phyloP scores from a whole-genome alignment of 2,329 filamentous ascomycete species.

The Alternaria sp. region DNA sequence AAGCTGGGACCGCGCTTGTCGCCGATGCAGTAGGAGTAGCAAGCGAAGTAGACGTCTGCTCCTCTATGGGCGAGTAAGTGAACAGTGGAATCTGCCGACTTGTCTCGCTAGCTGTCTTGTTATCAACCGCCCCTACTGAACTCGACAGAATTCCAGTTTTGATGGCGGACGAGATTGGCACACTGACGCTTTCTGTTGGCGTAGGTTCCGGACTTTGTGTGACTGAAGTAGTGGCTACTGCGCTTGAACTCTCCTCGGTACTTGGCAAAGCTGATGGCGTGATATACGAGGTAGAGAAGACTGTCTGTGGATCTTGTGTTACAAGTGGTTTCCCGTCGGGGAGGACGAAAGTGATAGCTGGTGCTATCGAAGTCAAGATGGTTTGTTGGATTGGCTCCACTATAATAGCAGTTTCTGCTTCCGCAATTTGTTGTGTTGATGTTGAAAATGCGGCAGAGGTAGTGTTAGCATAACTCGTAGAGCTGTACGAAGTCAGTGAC shows the following conservation, averaged over 20 bases:
- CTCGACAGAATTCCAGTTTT: constrained; percentile 16
- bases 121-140: constrained; percentile 25
- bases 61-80: constrained; percentile 37
- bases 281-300: constrained; percentile 45
- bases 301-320: constrained; percentile 39
- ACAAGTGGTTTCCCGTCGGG: constrained; percentile 43
- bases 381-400: constrained; percentile 45
- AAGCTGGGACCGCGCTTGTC: constrained; percentile 11
- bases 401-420: constrained; percentile 46
- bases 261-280: constrained; percentile 31
- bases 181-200: constrained; percentile 17
- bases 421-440: constrained; percentile 20
- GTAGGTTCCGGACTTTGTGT: constrained; percentile 16
- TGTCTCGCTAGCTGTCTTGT: constrained; percentile 23
- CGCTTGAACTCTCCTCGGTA: constrained; percentile 22
- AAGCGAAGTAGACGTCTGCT: constrained; percentile 16
- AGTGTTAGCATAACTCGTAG: constrained; percentile 39
- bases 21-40: constrained; percentile 15
- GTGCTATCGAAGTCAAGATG: constrained; percentile 35
- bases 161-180: constrained; percentile 5
- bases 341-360: constrained; percentile 46
- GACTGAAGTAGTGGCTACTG: constrained; percentile 6
- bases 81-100: constrained; percentile 31
- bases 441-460: constrained; percentile 13
- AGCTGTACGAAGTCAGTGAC: constrained; percentile 31